These are phyloP conservation scores for Skeletonema menzelii DNA, from an alignment of 108 stramenopile species.

Conservation along the genomic window DNA sequence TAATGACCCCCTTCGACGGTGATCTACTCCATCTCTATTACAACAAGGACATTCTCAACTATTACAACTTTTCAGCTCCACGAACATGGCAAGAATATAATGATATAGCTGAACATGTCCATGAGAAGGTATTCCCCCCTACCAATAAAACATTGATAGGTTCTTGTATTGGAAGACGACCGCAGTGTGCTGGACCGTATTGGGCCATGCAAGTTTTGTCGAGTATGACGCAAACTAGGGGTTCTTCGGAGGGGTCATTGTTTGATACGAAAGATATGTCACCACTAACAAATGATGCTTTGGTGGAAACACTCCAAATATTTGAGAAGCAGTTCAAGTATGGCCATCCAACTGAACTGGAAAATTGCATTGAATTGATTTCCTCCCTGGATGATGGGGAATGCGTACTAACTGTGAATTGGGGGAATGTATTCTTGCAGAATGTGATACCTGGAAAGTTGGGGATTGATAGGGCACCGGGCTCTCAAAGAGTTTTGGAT, in stretches of 20 bases:
- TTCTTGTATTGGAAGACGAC: conserved; percentile 2
- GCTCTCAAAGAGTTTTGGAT: conserved; percentile 26
- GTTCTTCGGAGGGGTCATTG: conserved; percentile 44
- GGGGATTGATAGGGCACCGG: conserved; percentile 37
- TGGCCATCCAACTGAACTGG: conserved; percentile 18
- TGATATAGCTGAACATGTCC: conserved; percentile 28
- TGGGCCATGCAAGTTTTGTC: conserved; percentile 45
- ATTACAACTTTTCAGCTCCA: conserved; percentile 35
- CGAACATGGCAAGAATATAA: conserved; percentile 61
- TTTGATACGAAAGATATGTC: conserved; percentile 37
- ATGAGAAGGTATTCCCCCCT: conserved; percentile 23
- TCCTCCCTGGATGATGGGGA: conserved; percentile 38
- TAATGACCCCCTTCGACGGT: conserved; percentile 45
- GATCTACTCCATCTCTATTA: conserved; percentile 44
- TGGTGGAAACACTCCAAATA: conserved; percentile 48
- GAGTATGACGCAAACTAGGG: conserved; percentile 47
- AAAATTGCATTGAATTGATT: not conserved
- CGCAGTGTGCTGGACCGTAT: conserved; percentile 10
- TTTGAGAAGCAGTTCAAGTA: conserved; percentile 25
- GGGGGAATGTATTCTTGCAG: conserved; percentile 34
- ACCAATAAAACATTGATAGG: not conserved
- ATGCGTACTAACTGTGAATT: conserved; percentile 52
- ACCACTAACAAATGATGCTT: conserved; percentile 44
- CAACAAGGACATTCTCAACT: conserved; percentile 48
- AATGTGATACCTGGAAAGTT: conserved; percentile 22